Evolutionary conservation across 2,329 filamentous ascomycete genomes (phyloP), one percentile per base, ranked within the genome.

Genomic region (Fusarium sp.): DNA sequence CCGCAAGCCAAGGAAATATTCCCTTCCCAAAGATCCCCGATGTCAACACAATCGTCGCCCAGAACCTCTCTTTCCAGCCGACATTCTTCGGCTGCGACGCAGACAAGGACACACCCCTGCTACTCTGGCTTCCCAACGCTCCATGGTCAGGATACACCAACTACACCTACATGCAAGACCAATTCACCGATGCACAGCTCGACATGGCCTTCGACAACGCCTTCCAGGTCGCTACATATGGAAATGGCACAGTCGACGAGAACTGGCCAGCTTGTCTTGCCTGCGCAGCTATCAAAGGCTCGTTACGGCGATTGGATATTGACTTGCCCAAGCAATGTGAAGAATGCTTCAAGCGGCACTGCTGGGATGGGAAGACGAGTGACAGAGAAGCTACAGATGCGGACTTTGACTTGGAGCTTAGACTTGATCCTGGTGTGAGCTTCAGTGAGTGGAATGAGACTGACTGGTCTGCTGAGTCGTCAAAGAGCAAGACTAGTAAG

Each of bases 251-350:
- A 0, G 68, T 88, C 1, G 88, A 94, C 72, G 66, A 75, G 1
- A 75, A 87, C 35, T 97, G 92, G 92, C 82, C 88, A 0, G 82
- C 86, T 0, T 97, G 93, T 67, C 87, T 94, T 1, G 91, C 88
- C 2, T 97, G 93, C 73, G 92, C 92, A 0, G 86, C 93, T 6
- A 80, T 96, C 9, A 85, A 82, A 49, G 83, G 92, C 31, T 91
- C 87, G 46, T 80, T 92, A 54, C 79, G 85, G 53, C 58, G 72
- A 0, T 7, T 64, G 5, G 41, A 46, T 5, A 51, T 69, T 1
- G 47, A 66, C 1, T 3, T 68, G 5, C 72, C 71, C 1, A 47
- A 28, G 4, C 62, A 72, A 24, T 73, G 71, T 38, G 53, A 56
- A 9, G 32, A 65, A 19, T 73, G 71, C 10, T 73, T 73, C 51